phyloP scores from a whole-genome alignment of 768 basidiomycete genomes.

The Macrocybe gigantea region DNA sequence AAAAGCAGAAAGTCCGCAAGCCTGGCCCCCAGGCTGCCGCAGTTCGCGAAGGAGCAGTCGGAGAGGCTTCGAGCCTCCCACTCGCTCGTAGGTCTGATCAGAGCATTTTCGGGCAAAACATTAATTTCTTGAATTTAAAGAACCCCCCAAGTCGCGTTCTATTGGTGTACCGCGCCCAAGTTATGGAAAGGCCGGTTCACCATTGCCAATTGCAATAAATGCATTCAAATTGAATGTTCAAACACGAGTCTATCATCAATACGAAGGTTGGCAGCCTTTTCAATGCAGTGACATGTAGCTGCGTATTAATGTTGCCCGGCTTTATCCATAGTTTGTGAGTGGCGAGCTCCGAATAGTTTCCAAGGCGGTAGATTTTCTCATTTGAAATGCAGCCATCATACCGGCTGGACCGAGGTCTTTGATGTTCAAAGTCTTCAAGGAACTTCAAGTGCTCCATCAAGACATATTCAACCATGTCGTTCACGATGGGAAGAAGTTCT shows the following conservation, averaged over 20 bases:
- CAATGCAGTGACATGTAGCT: neutral
- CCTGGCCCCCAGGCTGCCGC: too few species aligned
- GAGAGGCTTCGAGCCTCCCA: too few species aligned
- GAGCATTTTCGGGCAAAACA: too few species aligned
- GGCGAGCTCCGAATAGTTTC: neutral
- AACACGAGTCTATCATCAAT: constrained; percentile 63
- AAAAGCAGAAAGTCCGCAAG: too few species aligned
- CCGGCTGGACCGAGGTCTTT: constrained; percentile 50
- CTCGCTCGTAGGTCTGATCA: too few species aligned
- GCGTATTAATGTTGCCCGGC: constrained; percentile 6
- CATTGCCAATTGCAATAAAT: constrained; percentile 42
- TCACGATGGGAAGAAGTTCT: constrained; percentile 78
- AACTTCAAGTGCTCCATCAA: constrained; percentile 57
- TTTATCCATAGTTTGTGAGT: constrained; percentile 35
- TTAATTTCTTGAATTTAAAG: too few species aligned
- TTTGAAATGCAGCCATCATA: constrained; percentile 66
- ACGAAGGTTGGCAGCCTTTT: constrained; percentile 54
- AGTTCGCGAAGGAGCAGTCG: too few species aligned
- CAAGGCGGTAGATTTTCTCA: constrained; percentile 46
- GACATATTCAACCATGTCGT: constrained; percentile 70
- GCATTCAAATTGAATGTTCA: constrained; percentile 62
- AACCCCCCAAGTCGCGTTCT: neutral
- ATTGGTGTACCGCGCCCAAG: constrained; percentile 65
- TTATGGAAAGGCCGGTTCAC: constrained; percentile 51
- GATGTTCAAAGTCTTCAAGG: constrained; percentile 42